Evolutionary conservation across 306 rosid genomes (phyloP).

Genomic region (Vicia villosa): DNA sequence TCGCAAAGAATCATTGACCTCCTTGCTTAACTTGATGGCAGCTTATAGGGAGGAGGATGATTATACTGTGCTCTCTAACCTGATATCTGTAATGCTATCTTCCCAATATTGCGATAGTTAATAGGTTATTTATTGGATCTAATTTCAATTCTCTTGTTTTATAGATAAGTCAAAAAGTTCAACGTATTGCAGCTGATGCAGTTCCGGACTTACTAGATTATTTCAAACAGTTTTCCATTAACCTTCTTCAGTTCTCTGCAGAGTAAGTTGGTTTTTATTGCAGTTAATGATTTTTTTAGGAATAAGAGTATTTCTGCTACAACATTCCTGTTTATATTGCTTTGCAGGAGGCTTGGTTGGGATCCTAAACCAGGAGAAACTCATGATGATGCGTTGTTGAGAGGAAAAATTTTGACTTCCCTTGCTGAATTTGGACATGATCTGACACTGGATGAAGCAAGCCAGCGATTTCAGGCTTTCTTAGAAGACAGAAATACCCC

Average conservation of each 20-base stretch:
- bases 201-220: constrained; percentile 59
- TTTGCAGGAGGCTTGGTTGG: constrained; percentile 92
- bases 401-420: constrained; percentile 87
- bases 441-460: constrained; percentile 74
- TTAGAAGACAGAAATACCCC: constrained; percentile 74
- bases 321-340: constrained; percentile 33
- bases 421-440: constrained; percentile 79
- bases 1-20: constrained; percentile 62
- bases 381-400: constrained; percentile 84
- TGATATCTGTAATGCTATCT: constrained; percentile 64
- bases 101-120: constrained; percentile 24
- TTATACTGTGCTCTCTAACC: constrained; percentile 78
- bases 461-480: constrained; percentile 71
- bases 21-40: constrained; percentile 79
- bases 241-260: constrained; percentile 68
- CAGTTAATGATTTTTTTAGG: constrained; percentile 1
- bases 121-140: constrained; percentile 34
- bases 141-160: constrained; percentile 37
- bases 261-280: constrained; percentile 59
- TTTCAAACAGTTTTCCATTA: constrained; percentile 60
- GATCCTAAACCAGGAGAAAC: constrained; percentile 67
- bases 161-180: constrained; percentile 64
- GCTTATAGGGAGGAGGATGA: constrained; percentile 84
- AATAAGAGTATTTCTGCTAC: constrained; percentile 16
- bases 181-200: constrained; percentile 75